Evolutionary conservation across 805 yeast genomes (phyloP), one percentile per base, ranked within the genome.

Genomic region (Starmerella apis): DNA sequence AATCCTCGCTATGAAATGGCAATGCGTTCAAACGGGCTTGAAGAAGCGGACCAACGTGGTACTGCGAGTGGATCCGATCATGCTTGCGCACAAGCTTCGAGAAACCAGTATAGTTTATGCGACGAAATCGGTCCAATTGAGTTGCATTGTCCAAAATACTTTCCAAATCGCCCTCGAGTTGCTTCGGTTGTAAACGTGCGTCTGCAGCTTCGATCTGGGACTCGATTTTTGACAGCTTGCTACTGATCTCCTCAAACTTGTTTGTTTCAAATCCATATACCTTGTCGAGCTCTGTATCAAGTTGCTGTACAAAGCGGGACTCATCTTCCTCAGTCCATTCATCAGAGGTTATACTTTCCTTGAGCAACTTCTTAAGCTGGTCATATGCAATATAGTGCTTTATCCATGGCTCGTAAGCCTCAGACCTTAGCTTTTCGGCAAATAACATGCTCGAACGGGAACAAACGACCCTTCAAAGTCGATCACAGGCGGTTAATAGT

Each of bases 1-100:
- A 86, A 69, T 90, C 96, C 69, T 90, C 98, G 18, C 87, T 78
- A 66, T 90, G 92, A 74, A 88, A 83, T 2, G 97, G 97, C 60
- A 90, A 72, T 45, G 80, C 81, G 62, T 81, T 82, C 67, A 92
- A 73, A 60, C 98, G 76, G 25, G 90, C 96, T 57, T 86, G 85
- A 59, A 92, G 71, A 59, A 92, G 69, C 0, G 97, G 95, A 64
- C 79, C 82, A 22, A 90, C 96, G n/a, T 92, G 82, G 66, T 83
- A 92, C 56, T 78, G 74, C 28, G 87, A 76, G 67, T 88, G 96
- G 56, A 90, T 66, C 47, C 96, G 78, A 68, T 92, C 97, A 63
- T 92, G 98, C 68, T 90, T 90, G 70, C 90, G 88, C 56, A 88
- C 96, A 59, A 92, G 86, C 65, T 92, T 92, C 60, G 80, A 76